phyloP scores from a whole-genome alignment of 306 rosid genomes.

The Elaeagnus macrophylla region DNA sequence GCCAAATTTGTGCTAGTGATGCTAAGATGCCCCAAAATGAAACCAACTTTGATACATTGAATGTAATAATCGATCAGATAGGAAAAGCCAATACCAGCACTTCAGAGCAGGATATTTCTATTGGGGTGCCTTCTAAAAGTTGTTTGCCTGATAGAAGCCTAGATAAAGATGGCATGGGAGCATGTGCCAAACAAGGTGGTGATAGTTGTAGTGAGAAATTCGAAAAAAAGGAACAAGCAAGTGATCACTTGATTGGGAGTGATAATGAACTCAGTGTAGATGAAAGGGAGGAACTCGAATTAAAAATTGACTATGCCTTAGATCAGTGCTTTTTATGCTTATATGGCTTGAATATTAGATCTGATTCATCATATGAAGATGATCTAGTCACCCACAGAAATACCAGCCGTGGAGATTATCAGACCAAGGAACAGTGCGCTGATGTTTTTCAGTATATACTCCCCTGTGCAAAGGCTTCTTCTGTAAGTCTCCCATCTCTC shows the following conservation, averaged over 20 bases:
- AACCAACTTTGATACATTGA: conserved; percentile 32
- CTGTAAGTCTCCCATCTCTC: conserved; percentile 51
- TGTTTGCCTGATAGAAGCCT: conserved; percentile 30
- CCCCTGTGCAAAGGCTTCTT: conserved; percentile 92
- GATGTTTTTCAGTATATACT: conserved; percentile 94
- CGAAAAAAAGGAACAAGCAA: conserved; percentile 32
- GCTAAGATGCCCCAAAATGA: conserved; percentile 38
- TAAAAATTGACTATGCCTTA: conserved; percentile 69
- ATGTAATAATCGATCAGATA: conserved; percentile 33
- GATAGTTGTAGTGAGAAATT: conserved; percentile 35
- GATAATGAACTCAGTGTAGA: conserved; percentile 62
- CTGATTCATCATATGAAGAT: conserved; percentile 89
- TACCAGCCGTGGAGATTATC: conserved; percentile 92
- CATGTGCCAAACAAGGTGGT: conserved; percentile 32
- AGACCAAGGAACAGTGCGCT: conserved; percentile 89
- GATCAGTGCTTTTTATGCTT: conserved; percentile 95
- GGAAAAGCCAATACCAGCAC: conserved; percentile 35
- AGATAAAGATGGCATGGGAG: conserved; percentile 40
- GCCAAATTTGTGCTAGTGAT: conserved; percentile 38
- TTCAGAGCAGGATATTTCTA: conserved; percentile 35
- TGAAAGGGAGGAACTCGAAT: conserved; percentile 87
- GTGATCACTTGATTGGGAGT: conserved; percentile 40
- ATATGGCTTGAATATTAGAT: conserved; percentile 83
- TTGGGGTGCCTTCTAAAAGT: conserved; percentile 31
- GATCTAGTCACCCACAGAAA: conserved; percentile 80